phyloP scores from a whole-genome alignment of 768 basidiomycete genomes.

The Lentinula detonsa region DNA sequence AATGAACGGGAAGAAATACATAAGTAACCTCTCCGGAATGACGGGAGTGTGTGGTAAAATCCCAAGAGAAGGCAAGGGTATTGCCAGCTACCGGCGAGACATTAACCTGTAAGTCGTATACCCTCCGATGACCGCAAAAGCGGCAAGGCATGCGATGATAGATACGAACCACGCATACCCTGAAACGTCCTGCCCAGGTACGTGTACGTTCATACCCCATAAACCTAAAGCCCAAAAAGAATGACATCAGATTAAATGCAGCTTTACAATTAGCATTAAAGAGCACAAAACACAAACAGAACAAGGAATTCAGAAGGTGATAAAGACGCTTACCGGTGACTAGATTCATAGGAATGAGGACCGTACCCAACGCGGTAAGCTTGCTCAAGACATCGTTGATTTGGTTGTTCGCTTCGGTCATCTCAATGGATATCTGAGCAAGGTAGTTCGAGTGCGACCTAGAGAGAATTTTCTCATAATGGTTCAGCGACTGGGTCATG shows the following conservation, averaged over 20 bases:
- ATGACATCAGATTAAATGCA: neutral
- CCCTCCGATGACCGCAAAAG: slow-evolving; percentile 78
- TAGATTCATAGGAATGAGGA: slow-evolving; percentile 95
- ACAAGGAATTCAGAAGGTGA: neutral
- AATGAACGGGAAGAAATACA: too few species aligned
- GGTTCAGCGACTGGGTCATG: slow-evolving; percentile 99
- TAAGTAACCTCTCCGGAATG: too few species aligned
- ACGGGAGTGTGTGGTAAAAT: too few species aligned
- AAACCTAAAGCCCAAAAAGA: slow-evolving; percentile 42
- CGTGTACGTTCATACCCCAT: slow-evolving; percentile 99
- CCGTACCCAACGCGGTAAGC: slow-evolving; percentile 94
- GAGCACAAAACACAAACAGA: too few species aligned
- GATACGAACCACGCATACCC: slow-evolving; percentile 71
- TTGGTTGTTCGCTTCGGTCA: slow-evolving; percentile 99
- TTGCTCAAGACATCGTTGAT: slow-evolving; percentile 99
- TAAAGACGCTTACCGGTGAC: slow-evolving; percentile 62
- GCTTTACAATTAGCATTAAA: neutral
- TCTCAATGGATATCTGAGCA: slow-evolving; percentile 99
- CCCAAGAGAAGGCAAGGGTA: too few species aligned
- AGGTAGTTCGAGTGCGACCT: slow-evolving; percentile 99
- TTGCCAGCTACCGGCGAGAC: slow-evolving; percentile 30
- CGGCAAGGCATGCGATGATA: slow-evolving; percentile 75
- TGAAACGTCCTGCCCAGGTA: slow-evolving; percentile 71
- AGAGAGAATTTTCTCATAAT: slow-evolving; percentile 99
- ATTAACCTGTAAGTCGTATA: slow-evolving; percentile 77